Evolutionary conservation across 2,329 filamentous ascomycete species (phyloP).

Genomic region (Fonsecaea pedrosoi): DNA sequence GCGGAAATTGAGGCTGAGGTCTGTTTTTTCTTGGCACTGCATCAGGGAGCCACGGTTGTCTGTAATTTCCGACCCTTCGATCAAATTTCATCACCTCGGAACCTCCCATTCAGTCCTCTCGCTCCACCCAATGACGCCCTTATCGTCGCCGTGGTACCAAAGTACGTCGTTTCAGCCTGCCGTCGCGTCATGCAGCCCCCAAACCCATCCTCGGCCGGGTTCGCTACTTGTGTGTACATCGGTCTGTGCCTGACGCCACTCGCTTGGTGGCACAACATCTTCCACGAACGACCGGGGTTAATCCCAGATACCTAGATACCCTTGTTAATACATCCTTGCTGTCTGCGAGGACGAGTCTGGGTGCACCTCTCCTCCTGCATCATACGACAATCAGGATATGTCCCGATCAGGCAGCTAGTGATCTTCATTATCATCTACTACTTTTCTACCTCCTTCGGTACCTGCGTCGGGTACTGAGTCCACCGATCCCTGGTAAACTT

Average conservation of each 20-base stretch:
- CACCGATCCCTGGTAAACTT: background rate
- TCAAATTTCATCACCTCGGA: background rate
- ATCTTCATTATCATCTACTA: constrained; percentile 17
- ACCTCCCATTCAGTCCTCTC: background rate
- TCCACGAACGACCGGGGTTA: background rate
- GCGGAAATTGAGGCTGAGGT: background rate
- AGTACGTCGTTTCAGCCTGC: constrained; percentile 20
- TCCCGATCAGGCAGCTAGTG: constrained; percentile 8
- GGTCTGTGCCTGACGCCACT: constrained; percentile 13
- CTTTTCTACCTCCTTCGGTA: background rate
- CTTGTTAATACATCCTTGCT: background rate
- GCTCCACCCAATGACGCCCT: constrained; percentile 8
- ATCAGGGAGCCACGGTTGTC: background rate
- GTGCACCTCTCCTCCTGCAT: background rate
- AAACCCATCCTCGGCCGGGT: background rate
- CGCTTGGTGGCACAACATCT: background rate
- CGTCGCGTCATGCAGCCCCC: constrained; percentile 17
- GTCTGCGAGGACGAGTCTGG: background rate
- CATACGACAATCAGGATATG: background rate
- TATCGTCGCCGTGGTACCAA: background rate
- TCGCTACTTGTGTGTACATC: background rate
- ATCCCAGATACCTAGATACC: constrained; percentile 16
- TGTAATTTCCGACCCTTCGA: constrained; percentile 1
- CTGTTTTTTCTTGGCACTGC: background rate
- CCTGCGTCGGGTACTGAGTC: background rate